Evolutionary conservation across 2,329 filamentous ascomycete species (phyloP).

Genomic region (Emergomyces orientalis): DNA sequence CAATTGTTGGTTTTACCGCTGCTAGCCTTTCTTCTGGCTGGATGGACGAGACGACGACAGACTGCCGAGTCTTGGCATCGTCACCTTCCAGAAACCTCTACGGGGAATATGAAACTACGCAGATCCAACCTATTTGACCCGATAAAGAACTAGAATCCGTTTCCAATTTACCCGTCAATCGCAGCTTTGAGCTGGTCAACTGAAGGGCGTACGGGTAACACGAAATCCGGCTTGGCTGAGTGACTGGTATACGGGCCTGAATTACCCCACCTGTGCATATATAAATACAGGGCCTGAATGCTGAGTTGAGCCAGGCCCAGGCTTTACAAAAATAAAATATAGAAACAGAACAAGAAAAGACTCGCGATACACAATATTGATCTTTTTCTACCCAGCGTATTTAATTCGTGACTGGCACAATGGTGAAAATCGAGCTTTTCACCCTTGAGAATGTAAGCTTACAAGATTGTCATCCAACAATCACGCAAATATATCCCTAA

Average conservation of each 20-base stretch:
- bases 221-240: background rate
- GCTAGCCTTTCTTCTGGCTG: too few species aligned
- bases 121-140: background rate
- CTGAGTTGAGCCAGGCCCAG: too few species aligned
- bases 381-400: background rate
- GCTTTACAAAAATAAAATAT: too few species aligned
- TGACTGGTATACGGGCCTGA: background rate
- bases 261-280: background rate
- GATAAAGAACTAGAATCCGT: background rate
- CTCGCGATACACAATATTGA: background rate
- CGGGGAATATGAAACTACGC: background rate
- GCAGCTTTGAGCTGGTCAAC: background rate
- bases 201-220: background rate
- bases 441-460: slow-evolving; percentile 61
- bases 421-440: slow-evolving; percentile 36
- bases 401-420: slow-evolving; percentile 15
- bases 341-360: background rate
- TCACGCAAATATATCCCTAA: too few species aligned
- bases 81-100: background rate
- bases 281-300: too few species aligned
- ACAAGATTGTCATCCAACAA: too few species aligned
- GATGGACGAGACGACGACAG: too few species aligned
- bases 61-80: background rate
- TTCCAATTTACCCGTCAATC: background rate
- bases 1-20: too few species aligned